Conservation (phyloP, 441 rosid species). For the Capsella rubella region DNA sequence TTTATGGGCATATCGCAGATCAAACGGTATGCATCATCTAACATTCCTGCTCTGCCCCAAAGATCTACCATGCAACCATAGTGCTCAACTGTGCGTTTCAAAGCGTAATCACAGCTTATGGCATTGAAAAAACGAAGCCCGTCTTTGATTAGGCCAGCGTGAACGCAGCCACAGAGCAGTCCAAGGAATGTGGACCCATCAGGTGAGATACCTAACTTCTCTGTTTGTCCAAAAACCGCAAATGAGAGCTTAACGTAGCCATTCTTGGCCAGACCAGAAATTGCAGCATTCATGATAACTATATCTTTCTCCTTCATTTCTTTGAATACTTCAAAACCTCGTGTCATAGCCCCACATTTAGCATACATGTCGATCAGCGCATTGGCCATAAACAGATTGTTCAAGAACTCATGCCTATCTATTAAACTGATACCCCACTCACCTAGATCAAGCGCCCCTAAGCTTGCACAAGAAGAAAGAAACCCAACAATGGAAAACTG, state of each 20-base stretch:
- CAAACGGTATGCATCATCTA: conserved; percentile 54
- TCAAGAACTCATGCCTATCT: conserved; percentile 48
- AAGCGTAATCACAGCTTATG: conserved; percentile 43
- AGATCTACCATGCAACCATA: conserved; percentile 61
- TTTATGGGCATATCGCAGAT: conserved; percentile 42
- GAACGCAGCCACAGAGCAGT: conserved; percentile 57
- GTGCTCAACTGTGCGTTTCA: conserved; percentile 53
- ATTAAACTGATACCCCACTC: conserved; percentile 62
- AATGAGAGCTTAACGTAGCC: conserved; percentile 55
- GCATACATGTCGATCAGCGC: conserved; percentile 68
- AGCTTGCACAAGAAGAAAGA: conserved; percentile 64
- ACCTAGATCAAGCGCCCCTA: conserved; percentile 61
- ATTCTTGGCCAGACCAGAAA: conserved; percentile 62
- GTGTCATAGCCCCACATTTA: conserved; percentile 55
- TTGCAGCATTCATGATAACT: conserved; percentile 56
- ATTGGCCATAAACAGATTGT: conserved; percentile 51
- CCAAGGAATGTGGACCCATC: conserved; percentile 60
- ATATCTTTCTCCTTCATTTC: conserved; percentile 55
- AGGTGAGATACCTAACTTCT: conserved; percentile 55
- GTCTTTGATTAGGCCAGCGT: conserved; percentile 57
- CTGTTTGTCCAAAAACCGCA: conserved; percentile 55
- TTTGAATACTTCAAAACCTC: conserved; percentile 51
- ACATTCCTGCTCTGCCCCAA: conserved; percentile 62
- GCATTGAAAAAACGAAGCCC: conserved; percentile 52
- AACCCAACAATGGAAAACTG: conserved; percentile 59